phyloP scores from a whole-genome alignment of 2,329 filamentous ascomycete species.

The Xylaria sp. region DNA sequence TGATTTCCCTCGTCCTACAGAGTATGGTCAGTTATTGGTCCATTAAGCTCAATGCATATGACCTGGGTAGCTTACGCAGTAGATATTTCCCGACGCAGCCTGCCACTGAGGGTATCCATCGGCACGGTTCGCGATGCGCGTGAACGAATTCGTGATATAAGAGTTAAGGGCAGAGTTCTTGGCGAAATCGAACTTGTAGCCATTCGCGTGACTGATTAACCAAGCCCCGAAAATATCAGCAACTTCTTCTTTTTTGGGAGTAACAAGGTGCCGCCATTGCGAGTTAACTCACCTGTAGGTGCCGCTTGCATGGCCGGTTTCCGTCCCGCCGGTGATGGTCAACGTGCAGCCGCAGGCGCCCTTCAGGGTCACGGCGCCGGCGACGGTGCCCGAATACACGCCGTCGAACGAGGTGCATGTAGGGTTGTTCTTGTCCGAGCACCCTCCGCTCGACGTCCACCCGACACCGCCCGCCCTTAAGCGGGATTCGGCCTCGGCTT shows the following conservation, averaged over 20 bases:
- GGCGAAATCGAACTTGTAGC: constrained; percentile 36
- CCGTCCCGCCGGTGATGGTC: constrained; percentile 36
- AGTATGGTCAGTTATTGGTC: constrained; percentile 8
- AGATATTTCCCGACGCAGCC: constrained; percentile 36
- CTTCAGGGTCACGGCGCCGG: constrained; percentile 33
- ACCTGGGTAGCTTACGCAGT: constrained; percentile 29
- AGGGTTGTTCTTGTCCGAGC: constrained; percentile 28
- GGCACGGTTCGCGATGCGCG: constrained; percentile 31
- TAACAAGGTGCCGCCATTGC: not conserved
- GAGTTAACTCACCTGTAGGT: constrained; percentile 31
- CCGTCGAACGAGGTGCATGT: constrained; percentile 36
- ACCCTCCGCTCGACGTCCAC: constrained; percentile 36
- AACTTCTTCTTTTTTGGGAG: not conserved
- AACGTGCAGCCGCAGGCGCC: constrained; percentile 32
- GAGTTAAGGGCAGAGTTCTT: constrained; percentile 35
- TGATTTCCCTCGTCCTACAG: constrained; percentile 36
- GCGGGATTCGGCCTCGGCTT: constrained; percentile 29
- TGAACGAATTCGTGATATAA: constrained; percentile 34
- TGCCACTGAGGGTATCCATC: constrained; percentile 38
- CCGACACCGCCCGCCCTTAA: constrained; percentile 28
- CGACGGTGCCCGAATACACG: constrained; percentile 35
- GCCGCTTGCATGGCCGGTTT: constrained; percentile 34
- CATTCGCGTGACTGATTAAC: constrained; percentile 31
- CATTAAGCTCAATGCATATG: not conserved
- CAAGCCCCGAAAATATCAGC: constrained; percentile 7